Evolutionary conservation across 208 protist species (phyloP).

Genomic region (Strigomonas galati): DNA sequence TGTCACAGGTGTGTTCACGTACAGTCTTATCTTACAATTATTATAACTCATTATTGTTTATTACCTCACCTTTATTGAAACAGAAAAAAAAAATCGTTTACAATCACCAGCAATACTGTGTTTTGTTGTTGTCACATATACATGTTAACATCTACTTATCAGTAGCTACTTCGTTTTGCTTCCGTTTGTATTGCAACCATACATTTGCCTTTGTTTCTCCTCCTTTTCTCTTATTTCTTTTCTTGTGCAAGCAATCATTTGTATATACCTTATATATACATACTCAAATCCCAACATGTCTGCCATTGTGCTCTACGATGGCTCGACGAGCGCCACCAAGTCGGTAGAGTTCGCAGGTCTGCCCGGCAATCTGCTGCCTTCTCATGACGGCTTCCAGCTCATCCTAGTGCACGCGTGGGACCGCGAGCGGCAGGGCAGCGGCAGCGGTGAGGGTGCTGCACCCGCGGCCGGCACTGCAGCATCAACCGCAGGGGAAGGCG

Average conservation of each 20-base stretch:
- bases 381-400: slow-evolving; percentile 51
- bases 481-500: background rate
- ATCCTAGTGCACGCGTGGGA: slow-evolving; percentile 71
- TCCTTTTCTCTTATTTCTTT: slow-evolving; percentile 11
- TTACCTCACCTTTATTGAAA: background rate
- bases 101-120: too few species aligned
- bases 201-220: background rate
- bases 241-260: too few species aligned
- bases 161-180: too few species aligned
- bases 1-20: too few species aligned
- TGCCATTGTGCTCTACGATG: slow-evolving; percentile 74
- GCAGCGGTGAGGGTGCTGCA: background rate
- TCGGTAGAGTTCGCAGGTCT: slow-evolving; percentile 65
- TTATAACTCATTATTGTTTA: background rate
- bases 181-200: too few species aligned
- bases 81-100: background rate
- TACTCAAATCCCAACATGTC: too few species aligned
- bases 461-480: background rate
- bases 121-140: too few species aligned
- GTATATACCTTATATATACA: too few species aligned
- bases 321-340: slow-evolving; percentile 53
- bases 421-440: slow-evolving; percentile 4
- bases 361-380: slow-evolving; percentile 25
- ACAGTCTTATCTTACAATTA: too few species aligned
- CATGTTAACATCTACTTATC: too few species aligned